These are phyloP conservation scores for Sisymbrium altissimum DNA, from an alignment of 345 rosid species.

Conservation along the genomic window DNA sequence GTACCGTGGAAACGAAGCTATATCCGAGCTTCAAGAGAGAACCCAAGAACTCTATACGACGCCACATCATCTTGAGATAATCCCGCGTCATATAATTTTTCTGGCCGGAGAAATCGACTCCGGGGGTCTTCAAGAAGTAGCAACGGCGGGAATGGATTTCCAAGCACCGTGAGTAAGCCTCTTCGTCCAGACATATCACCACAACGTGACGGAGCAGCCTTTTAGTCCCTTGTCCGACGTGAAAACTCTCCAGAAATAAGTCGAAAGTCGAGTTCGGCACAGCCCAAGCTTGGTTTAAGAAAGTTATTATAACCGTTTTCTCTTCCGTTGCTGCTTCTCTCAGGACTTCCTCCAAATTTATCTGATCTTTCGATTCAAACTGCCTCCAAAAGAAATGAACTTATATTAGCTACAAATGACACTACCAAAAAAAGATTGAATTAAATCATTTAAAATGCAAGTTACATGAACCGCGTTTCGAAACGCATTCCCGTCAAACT, in stretches of 20 bases:
- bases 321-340: slow-evolving; percentile 2
- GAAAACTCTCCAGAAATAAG: slow-evolving; percentile 49
- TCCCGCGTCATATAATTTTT: slow-evolving; percentile 41
- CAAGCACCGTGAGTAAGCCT: slow-evolving; percentile 43
- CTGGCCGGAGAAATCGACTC: slow-evolving; percentile 28
- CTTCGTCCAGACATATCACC: slow-evolving; percentile 39
- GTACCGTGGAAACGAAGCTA: slow-evolving; percentile 55
- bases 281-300: slow-evolving; percentile 52
- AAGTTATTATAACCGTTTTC: slow-evolving; percentile 51
- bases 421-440: too few species aligned
- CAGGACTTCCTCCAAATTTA: not conserved
- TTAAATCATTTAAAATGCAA: too few species aligned
- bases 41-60: slow-evolving; percentile 39
- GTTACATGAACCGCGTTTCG: too few species aligned
- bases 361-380: not conserved
- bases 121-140: slow-evolving; percentile 29
- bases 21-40: slow-evolving; percentile 48
- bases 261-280: slow-evolving; percentile 45
- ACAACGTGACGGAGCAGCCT: slow-evolving; percentile 44
- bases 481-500: too few species aligned
- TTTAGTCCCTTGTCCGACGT: slow-evolving; percentile 34
- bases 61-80: slow-evolving; percentile 64
- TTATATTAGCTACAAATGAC: not conserved
- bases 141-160: slow-evolving; percentile 36
- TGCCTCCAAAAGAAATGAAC: not conserved